Evolutionary conservation across 2,329 filamentous ascomycete genomes (phyloP), one percentile per base, ranked within the genome.

Genomic region (Rasamsonia emersonii): DNA sequence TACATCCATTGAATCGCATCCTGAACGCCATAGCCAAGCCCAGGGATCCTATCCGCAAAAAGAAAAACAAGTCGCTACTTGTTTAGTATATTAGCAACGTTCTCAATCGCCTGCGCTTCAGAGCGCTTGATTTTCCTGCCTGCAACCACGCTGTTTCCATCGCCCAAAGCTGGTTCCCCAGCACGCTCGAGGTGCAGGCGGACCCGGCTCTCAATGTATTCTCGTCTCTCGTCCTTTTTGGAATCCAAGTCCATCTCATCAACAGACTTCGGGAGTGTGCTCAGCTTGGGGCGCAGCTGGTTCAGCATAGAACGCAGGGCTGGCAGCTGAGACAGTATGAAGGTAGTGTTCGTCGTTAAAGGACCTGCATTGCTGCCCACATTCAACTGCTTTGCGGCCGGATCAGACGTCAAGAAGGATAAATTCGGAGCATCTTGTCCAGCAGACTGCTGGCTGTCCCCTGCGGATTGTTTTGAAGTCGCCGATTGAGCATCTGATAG

Each of bases 201-300:
- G 30, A 84, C 83, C 49, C 86, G 79, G 33, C 73, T 72, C 59
- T 95, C 88, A 29, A 96, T 78, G 54, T 96, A 96, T 43, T 82
- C 73, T 35, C 80, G 70, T 38, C 89, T 69, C 54, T 91, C 78
- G 32, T 77, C 72, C 23, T 78, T 71, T 64, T 77, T 83, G 27
- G 70, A 71, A 40, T 67, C 57, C 28, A 46, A 47, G 36, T 62
- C 54, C 18, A 53, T 51, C 3, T 56, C 56, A 17, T 55, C 52
- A 3, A 58, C 49, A 1, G 53, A 46, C 14, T 42, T 44, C 3
- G 55, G 50, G 32, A 75, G 41, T 4, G 57, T 54, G 4, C 58
- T 56, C 17, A 93, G 61, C 37, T 79, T 76, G 0, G 82, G 77
- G 39, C 78, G 67, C 20, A 94, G 64, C 9, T 73, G 70, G 7